Evolutionary conservation across 495 filamentous ascomycete genomes (phyloP).

Genomic region (Hypoxylon rickii): DNA sequence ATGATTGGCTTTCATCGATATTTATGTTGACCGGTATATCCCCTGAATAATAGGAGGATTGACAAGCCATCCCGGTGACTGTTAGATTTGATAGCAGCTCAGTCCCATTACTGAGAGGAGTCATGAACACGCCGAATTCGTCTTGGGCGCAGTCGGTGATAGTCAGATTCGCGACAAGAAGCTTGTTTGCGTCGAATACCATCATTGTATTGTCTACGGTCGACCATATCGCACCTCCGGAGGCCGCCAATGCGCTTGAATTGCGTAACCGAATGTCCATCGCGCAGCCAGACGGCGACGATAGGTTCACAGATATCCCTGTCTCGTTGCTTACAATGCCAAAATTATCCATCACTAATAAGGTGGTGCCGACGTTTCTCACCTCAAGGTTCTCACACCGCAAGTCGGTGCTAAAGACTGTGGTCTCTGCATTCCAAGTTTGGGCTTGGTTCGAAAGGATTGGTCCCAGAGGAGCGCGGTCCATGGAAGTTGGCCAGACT

Average conservation of each 20-base stretch:
- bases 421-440: conserved; percentile 42
- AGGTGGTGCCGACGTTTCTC: background rate
- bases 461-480: conserved; percentile 27
- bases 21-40: conserved; percentile 34
- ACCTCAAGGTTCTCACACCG: conserved; percentile 34
- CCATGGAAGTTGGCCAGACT: conserved; percentile 41
- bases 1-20: conserved; percentile 21
- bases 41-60: conserved; percentile 39
- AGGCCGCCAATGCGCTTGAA: background rate
- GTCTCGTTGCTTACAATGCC: background rate
- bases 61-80: conserved; percentile 30
- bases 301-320: background rate
- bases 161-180: background rate
- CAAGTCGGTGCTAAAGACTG: conserved; percentile 40
- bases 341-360: background rate
- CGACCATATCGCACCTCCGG: background rate
- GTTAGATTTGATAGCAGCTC: background rate
- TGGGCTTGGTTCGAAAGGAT: conserved; percentile 26
- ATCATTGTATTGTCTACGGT: background rate
- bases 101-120: background rate
- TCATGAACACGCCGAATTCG: conserved; percentile 2
- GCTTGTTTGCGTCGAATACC: background rate
- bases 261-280: background rate
- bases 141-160: conserved; percentile 1
- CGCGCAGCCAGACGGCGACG: background rate